Evolutionary conservation across 2,329 filamentous ascomycete genomes (phyloP).

Genomic region (Fusarium sterilihyphosum): DNA sequence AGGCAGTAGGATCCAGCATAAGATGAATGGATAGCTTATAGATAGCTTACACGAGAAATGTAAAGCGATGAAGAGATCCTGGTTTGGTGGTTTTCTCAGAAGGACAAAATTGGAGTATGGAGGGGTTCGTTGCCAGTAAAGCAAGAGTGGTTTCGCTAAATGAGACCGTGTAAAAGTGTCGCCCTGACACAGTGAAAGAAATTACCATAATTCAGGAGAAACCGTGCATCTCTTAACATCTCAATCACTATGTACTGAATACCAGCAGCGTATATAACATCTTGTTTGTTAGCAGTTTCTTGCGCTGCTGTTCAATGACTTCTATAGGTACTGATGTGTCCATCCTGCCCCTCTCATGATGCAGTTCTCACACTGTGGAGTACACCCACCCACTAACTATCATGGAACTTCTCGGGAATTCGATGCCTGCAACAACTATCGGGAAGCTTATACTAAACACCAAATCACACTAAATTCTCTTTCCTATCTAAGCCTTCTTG

Average conservation of each 20-base stretch:
- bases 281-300: neutral
- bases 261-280: neutral
- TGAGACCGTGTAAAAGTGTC: neutral
- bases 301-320: neutral
- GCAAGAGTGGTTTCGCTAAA: neutral
- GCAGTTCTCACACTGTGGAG: neutral
- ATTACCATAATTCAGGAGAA: neutral
- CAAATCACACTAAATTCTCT: neutral
- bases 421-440: neutral
- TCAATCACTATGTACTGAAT: neutral
- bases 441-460: neutral
- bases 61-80: neutral
- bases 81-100: neutral
- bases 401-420: neutral
- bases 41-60: neutral
- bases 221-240: neutral
- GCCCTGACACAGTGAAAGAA: neutral
- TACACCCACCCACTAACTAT: neutral
- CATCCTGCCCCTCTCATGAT: neutral
- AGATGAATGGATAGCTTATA: neutral
- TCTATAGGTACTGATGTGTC: neutral
- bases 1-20: neutral
- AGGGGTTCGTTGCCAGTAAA: slow-evolving; percentile 10
- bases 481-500: neutral
- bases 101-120: slow-evolving; percentile 24